phyloP scores from a whole-genome alignment of 2,329 filamentous ascomycete species.

The Corynespora cassiicola region DNA sequence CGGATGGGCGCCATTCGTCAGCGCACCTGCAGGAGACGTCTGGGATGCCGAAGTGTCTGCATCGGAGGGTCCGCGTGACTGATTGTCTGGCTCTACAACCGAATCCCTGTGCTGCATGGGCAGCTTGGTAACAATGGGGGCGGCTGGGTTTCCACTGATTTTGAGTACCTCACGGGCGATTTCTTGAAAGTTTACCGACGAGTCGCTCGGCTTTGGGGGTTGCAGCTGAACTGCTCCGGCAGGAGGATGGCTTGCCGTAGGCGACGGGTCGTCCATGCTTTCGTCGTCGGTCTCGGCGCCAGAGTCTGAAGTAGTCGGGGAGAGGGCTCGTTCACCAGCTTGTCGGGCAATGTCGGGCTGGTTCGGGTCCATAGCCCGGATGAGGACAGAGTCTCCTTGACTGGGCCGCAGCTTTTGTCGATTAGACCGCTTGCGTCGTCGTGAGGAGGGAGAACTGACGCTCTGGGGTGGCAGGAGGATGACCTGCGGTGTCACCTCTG shows the following conservation, averaged over 20 bases:
- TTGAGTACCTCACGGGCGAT: slow-evolving; percentile 25
- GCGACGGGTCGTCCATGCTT: slow-evolving; percentile 35
- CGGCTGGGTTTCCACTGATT: too few relatives aligned
- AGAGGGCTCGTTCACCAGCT: slow-evolving; percentile 63
- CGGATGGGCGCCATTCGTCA: slow-evolving; percentile 12
- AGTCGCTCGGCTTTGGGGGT: slow-evolving; percentile 9
- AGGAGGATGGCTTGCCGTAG: slow-evolving; percentile 12
- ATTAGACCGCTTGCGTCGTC: slow-evolving; percentile 57
- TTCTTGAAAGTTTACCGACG: slow-evolving; percentile 18
- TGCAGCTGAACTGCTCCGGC: slow-evolving; percentile 9
- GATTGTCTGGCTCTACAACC: slow-evolving; percentile 20
- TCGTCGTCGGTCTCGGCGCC: slow-evolving; percentile 55
- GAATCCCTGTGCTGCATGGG: slow-evolving; percentile 30
- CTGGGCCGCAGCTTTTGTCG: slow-evolving; percentile 60
- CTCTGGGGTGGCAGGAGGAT: slow-evolving; percentile 26
- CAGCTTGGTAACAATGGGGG: too few relatives aligned
- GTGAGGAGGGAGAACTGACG: slow-evolving; percentile 52
- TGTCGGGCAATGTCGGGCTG: slow-evolving; percentile 68
- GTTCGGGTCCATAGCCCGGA: slow-evolving; percentile 69
- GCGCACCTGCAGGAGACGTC: slow-evolving; percentile 6
- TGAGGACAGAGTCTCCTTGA: slow-evolving; percentile 71
- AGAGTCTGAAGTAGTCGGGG: slow-evolving; percentile 47
- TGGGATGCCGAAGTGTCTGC: slow-evolving; percentile 16
- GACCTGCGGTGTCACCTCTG: slow-evolving; percentile 30
- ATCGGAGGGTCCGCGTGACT: slow-evolving; percentile 9